Evolutionary conservation across 805 yeast species (phyloP), one percentile per base, ranked within the genome.

Genomic region (Barnettozyma populi): DNA sequence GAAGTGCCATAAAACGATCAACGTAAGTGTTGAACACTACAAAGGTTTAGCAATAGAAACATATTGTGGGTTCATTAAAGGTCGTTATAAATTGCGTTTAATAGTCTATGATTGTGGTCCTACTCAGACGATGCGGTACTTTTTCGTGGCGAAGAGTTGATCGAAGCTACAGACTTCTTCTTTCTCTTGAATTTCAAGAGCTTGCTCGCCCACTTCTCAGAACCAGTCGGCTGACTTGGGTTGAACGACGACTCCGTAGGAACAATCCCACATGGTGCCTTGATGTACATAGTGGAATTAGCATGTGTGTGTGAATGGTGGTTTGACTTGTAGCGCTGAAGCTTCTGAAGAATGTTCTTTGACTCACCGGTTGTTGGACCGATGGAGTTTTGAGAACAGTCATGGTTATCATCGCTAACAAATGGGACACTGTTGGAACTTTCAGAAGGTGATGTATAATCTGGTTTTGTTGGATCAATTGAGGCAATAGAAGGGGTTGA

Each of bases 231-330:
- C 1, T 54, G 53, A 31, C 35, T 43, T 21, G 57, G 57, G 32
- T 54, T 39, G 42, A 49, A 54, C 7, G 54, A 46, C 19, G 32
- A 20, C 1, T 36, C 21, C 9, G 43, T 36, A 16, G 56, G 56
- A 24, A 32, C 49, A 23, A 54, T 53, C 1, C 55, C 55, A 46
- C 57, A 54, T 4, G 57, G 57, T 2, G 55, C 56, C 36, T 45
- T 51, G 13, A 46, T n/a, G 29, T 49, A 49, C 16, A n/a, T 24
- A 6, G 31, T 24, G 21, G 31, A 24, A 39, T 16, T 10, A n/a
- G 20, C 21, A 16, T 25, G 13, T 8, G 39, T 27, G 4, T 5
- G 18, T 14, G 40, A 21, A 20, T 7, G 18, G 29, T 19, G 24
- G 11, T 19, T 9, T 21, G 40, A 8, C 7, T 25, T 35, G 44